Evolutionary conservation across 2,329 filamentous ascomycete genomes (phyloP).

Genomic region (Grosmannia penicillata): DNA sequence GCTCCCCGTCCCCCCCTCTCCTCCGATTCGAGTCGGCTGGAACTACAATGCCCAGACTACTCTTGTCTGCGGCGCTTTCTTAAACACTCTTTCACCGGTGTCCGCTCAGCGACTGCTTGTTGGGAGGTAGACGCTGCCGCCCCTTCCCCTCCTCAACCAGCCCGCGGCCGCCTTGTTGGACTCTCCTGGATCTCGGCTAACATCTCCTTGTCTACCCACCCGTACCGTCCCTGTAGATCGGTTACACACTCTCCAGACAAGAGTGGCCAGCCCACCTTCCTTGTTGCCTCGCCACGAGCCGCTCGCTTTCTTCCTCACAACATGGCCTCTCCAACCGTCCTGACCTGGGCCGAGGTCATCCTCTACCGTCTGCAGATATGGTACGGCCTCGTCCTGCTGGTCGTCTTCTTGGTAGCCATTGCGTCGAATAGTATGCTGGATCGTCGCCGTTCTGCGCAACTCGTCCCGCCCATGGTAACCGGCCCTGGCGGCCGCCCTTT

Average conservation of each 20-base stretch:
- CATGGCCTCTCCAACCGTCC: slow-evolving; percentile 9
- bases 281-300: no score
- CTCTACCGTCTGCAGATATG: slow-evolving; percentile 32
- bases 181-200: background rate
- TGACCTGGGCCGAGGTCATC: slow-evolving; percentile 24
- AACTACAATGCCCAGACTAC: slow-evolving; percentile 7
- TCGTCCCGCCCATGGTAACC: slow-evolving; percentile 33
- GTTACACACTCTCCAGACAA: no score
- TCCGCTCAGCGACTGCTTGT: slow-evolving; percentile 2
- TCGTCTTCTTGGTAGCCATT: slow-evolving; percentile 34
- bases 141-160: background rate
- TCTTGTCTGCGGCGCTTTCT: slow-evolving; percentile 5
- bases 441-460: slow-evolving; percentile 32
- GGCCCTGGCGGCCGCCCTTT: slow-evolving; percentile 86
- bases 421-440: slow-evolving; percentile 38
- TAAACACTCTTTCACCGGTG: slow-evolving; percentile 6
- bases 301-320: slow-evolving; percentile 12
- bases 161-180: no score
- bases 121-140: slow-evolving; percentile 5
- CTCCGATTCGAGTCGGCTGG: background rate
- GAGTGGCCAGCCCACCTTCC: no score
- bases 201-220: background rate
- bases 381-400: slow-evolving; percentile 36
- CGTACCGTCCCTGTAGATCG: no score
- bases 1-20: background rate